Percentiles rank a stretch among this genome's conserved stretches.
phyloP scores from a whole-genome alignment of 2,329 filamentous ascomycete species.

The Penicillium capsulatum region DNA sequence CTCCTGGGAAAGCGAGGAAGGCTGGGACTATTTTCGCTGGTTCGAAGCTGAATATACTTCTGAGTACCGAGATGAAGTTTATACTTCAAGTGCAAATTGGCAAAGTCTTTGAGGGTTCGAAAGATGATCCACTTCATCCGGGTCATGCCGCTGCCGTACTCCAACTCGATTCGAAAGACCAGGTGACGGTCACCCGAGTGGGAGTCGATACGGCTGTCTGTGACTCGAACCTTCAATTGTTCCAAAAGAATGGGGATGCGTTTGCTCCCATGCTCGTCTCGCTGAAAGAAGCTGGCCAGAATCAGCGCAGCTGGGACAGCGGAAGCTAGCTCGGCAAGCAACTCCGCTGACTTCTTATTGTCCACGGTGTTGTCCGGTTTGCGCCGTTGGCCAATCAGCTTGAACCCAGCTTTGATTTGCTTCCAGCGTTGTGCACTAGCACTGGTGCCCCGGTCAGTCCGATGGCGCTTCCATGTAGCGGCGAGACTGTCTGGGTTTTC shows the following conservation, averaged over 20 bases:
- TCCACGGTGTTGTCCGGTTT: constrained; percentile 83
- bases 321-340: constrained; percentile 91
- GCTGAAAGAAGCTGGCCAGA: constrained; percentile 94
- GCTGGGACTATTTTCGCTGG: constrained; percentile 66
- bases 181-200: constrained; percentile 64
- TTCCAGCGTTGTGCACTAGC: constrained; percentile 80
- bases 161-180: constrained; percentile 84
- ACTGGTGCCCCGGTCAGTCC: constrained; percentile 64
- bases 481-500: constrained; percentile 61
- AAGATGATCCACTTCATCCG: constrained; percentile 96
- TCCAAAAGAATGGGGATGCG: constrained; percentile 92
- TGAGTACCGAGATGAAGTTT: constrained; percentile 81
- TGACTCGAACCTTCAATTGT: constrained; percentile 84
- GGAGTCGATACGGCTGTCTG: constrained; percentile 68
- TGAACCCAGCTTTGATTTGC: constrained; percentile 85
- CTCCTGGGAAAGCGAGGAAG: constrained; percentile 86
- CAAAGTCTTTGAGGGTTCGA: constrained; percentile 81
- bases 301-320: constrained; percentile 91
- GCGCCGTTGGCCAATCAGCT: constrained; percentile 69
- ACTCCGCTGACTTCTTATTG: constrained; percentile 88
- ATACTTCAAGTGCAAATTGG: constrained; percentile 90
- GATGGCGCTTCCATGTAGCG: constrained; percentile 49
- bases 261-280: constrained; percentile 92
- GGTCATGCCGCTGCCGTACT: constrained; percentile 92
- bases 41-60: constrained; percentile 68